Evolutionary conservation across 176 grass and related monocot species (phyloP).

Genomic region (Oryza glumipatula): DNA sequence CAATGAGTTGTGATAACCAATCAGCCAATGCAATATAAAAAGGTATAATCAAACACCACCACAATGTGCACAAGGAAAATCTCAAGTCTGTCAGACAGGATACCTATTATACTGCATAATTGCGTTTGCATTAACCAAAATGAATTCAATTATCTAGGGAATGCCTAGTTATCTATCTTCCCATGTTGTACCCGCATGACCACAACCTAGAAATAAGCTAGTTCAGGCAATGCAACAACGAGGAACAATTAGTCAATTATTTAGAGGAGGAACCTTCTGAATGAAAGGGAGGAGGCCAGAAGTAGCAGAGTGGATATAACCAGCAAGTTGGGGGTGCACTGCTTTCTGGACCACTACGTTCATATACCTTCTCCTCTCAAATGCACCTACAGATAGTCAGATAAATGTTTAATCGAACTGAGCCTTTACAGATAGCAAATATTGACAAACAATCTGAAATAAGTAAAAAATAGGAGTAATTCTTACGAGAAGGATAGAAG

Average conservation of each 20-base stretch:
- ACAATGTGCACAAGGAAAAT: no score
- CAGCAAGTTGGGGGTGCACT: constrained; percentile 63
- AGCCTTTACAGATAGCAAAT: not conserved
- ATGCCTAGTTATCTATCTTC: not conserved
- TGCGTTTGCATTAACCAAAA: not conserved
- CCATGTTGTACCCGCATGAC: not conserved
- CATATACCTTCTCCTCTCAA: constrained; percentile 99
- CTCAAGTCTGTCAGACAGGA: not conserved
- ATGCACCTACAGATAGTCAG: constrained; percentile 56
- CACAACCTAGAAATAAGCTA: not conserved
- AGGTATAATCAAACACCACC: no score
- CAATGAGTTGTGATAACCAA: not conserved
- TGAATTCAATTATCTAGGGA: not conserved
- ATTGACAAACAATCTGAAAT: constrained; percentile 24
- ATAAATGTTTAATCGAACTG: constrained; percentile 42
- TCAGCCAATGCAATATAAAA: not conserved
- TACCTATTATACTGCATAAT: not conserved
- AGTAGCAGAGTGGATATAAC: constrained; percentile 78
- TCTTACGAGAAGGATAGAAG: constrained; percentile 79
- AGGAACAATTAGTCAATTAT: constrained; percentile 24
- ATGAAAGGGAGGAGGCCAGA: constrained; percentile 71
- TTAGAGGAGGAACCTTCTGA: constrained; percentile 71
- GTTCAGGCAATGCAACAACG: not conserved
- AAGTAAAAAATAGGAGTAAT: constrained; percentile 21
- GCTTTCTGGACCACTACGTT: constrained; percentile 95